Evolutionary conservation across 2,329 filamentous ascomycete species (phyloP).

Genomic region (Neonectria coccinea): DNA sequence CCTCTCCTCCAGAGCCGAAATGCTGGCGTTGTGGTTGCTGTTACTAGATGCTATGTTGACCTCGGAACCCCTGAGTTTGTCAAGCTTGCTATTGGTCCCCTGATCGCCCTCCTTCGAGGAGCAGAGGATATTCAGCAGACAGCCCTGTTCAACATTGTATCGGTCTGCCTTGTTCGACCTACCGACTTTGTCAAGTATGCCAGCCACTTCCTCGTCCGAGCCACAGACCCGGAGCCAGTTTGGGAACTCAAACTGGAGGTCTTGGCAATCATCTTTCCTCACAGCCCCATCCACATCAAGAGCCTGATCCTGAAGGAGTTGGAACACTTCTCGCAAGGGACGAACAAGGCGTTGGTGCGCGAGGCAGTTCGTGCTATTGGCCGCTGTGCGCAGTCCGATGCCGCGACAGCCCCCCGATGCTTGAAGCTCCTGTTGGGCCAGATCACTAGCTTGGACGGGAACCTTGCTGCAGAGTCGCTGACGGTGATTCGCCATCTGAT

Average conservation of each 20-base stretch:
- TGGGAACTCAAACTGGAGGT: conserved; percentile 95
- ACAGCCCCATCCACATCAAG: conserved; percentile 80
- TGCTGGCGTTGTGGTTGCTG: conserved; percentile 89
- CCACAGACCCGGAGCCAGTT: conserved; percentile 81
- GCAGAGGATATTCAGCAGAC: conserved; percentile 90
- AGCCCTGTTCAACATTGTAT: conserved; percentile 93
- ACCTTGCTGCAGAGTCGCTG: conserved; percentile 89
- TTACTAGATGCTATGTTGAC: conserved; percentile 85
- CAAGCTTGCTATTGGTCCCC: conserved; percentile 79
- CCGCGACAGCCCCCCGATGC: conserved; percentile 79
- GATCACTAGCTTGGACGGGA: conserved; percentile 88
- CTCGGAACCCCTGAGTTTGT: conserved; percentile 85
- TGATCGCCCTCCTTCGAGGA: conserved; percentile 86
- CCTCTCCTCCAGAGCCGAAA: conserved; percentile 94
- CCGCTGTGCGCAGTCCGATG: conserved; percentile 86
- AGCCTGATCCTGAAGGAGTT: conserved; percentile 91
- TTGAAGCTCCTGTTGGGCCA: conserved; percentile 85
- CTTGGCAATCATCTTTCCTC: conserved; percentile 89
- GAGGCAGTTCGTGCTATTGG: conserved; percentile 95
- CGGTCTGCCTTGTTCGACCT: conserved; percentile 83
- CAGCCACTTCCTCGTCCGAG: conserved; percentile 88
- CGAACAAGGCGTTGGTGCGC: conserved; percentile 80
- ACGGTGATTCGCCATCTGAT: conserved; percentile 97
- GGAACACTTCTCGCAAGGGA: conserved; percentile 87
- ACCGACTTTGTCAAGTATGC: conserved; percentile 87